Evolutionary conservation across 2,329 filamentous ascomycete genomes (phyloP).

Genomic region (Cordyceps tenuipes): DNA sequence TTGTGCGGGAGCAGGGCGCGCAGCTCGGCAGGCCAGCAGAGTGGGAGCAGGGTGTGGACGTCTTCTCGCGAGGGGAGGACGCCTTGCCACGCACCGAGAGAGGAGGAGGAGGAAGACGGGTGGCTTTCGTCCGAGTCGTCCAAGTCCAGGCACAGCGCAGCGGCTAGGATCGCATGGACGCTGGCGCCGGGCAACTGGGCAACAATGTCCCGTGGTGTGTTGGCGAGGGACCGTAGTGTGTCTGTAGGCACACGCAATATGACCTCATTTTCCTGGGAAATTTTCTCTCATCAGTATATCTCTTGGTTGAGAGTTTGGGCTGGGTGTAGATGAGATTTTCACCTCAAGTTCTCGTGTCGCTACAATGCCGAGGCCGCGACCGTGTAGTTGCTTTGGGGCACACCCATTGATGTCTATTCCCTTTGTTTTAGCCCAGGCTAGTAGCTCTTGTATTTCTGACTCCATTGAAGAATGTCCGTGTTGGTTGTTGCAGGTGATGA

Average conservation of each 20-base stretch:
- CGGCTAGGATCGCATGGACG: slow-evolving; percentile 66
- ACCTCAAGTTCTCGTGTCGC: slow-evolving; percentile 61
- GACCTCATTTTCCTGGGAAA: slow-evolving; percentile 34
- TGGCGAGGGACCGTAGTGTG: slow-evolving; percentile 56
- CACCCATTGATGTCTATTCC: slow-evolving; percentile 63
- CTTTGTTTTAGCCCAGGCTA: slow-evolving; percentile 56
- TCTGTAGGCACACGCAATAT: slow-evolving; percentile 58
- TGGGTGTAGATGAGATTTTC: slow-evolving; percentile 10
- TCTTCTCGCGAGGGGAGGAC: slow-evolving; percentile 58
- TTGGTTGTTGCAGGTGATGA: neutral
- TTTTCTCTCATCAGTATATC: neutral
- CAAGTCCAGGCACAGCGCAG: slow-evolving; percentile 50
- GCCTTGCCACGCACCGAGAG: slow-evolving; percentile 51
- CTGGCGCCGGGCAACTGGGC: slow-evolving; percentile 43
- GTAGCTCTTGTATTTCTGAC: slow-evolving; percentile 41
- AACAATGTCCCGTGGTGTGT: slow-evolving; percentile 45
- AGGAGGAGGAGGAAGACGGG: slow-evolving; percentile 26
- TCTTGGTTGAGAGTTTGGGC: neutral
- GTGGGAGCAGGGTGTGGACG: slow-evolving; percentile 40
- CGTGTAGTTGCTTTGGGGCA: slow-evolving; percentile 35
- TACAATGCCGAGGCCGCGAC: slow-evolving; percentile 41
- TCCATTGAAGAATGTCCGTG: slow-evolving; percentile 1
- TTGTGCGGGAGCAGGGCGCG: slow-evolving; percentile 36
- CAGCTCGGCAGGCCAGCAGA: slow-evolving; percentile 37
- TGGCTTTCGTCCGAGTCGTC: neutral